Evolutionary conservation across 164 flowering plant genomes (phyloP).

Genomic region (Liquidambar formosana): DNA sequence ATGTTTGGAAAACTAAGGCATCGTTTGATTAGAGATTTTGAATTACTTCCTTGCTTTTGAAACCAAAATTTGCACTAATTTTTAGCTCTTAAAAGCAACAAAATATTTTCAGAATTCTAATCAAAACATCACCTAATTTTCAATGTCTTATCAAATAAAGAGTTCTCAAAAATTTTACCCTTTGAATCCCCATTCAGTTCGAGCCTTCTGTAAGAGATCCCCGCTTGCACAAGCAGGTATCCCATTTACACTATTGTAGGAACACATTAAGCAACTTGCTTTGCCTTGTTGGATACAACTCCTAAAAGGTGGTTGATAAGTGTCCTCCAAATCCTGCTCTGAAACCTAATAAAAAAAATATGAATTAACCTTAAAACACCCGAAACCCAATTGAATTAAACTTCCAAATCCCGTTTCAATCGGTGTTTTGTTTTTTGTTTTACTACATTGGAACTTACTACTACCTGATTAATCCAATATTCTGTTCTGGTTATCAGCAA

Average conservation of each 20-base stretch:
- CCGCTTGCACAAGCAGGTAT: slow-evolving; percentile 72
- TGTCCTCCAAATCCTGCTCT: slow-evolving; percentile 82
- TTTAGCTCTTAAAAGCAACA: no score
- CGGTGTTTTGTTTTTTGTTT: no score
- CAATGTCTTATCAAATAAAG: neutral
- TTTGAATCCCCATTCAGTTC: slow-evolving; percentile 79
- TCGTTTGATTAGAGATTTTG: no score
- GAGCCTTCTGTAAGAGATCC: slow-evolving; percentile 62
- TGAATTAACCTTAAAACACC: neutral
- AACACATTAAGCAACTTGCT: slow-evolving; percentile 97
- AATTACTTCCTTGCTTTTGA: no score
- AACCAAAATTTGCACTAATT: no score
- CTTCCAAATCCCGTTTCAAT: no score
- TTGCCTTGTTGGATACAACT: slow-evolving; percentile 78
- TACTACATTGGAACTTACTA: no score
- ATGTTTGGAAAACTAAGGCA: neutral
- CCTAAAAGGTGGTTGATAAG: slow-evolving; percentile 80
- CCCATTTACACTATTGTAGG: slow-evolving; percentile 85
- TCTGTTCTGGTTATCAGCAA: no score
- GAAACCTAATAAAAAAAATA: slow-evolving; percentile 52
- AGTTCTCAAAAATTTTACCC: slow-evolving; percentile 50
- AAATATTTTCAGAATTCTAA: no score
- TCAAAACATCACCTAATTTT: neutral
- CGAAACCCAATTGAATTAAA: neutral
- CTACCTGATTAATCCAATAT: no score